Evolutionary conservation across 805 yeast genomes (phyloP), one percentile per base, ranked within the genome.

Genomic region (Komagataella pseudopastoris): DNA sequence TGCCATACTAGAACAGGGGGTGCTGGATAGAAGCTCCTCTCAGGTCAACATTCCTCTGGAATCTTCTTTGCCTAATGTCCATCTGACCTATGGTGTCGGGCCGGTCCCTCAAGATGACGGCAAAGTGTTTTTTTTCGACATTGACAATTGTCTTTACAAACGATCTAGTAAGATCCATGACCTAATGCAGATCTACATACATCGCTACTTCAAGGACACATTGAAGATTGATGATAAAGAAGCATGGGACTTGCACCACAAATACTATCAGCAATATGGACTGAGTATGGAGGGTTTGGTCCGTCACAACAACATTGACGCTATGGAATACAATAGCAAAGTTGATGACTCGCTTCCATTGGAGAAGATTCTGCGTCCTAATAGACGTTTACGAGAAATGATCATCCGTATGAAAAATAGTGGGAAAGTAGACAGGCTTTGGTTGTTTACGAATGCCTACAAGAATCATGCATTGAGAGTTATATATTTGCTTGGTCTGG

Each of bases 361-460:
- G 60, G 90, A 88, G 54, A 70, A 77, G 50, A 83, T 89, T n/a
- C 71, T 91, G 52, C 65, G 70, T 49, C 95, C 90, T 47, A 80
- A 84, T 57, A 65, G 64, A 4, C 63, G 67, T 45, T 67, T 83
- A 51, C 71, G 90, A 54, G 65, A 73, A 23, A 66, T 80, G 74
- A 66, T 85, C 47, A 51, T 75, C 3, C 59, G 66, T 7, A 56
- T 85, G 57, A 72, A 65, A 53, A 58, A 63, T 39, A 52, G 64
- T 10, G 71, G 77, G 1, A 77, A 80, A 55, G 80, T 83, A 52
- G 83, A 81, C 59, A 74, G 82, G 60, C 69, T 91, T 56, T 91
- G 99, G 99, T 74, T 93, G 47, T 85, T 88, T 60, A 91, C 99
- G 4, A 91, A 91, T 64, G 98, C 99, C 1, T 91, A 91, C 69